Conservation (phyloP, 805 yeast genomes). For the Saccharomycopsis amapae region DNA sequence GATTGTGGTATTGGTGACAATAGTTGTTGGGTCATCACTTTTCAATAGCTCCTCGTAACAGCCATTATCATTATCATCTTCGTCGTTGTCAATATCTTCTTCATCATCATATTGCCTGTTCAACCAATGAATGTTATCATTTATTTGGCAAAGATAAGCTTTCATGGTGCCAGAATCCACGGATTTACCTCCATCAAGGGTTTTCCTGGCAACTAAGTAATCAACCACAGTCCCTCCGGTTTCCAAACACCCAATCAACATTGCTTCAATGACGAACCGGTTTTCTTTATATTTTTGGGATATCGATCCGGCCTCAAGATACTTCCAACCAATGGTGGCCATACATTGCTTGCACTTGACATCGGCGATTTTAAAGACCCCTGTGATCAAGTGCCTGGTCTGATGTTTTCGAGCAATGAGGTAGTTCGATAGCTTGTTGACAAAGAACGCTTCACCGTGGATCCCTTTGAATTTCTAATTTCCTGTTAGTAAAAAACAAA, state of each 20-base stretch:
- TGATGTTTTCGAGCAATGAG: conserved; percentile 25
- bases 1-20: background rate
- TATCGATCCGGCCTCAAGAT: conserved; percentile 38
- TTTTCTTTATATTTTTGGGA: conserved; percentile 56
- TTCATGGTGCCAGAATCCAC: too few relatives aligned
- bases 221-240: too few relatives aligned
- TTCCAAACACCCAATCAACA: too few relatives aligned
- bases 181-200: too few relatives aligned
- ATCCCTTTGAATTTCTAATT: conserved; percentile 14
- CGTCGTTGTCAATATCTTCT: too few relatives aligned
- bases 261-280: conserved; percentile 28
- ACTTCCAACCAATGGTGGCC: conserved; percentile 56
- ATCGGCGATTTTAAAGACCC: conserved; percentile 50
- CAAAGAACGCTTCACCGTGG: conserved; percentile 19
- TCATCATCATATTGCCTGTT: too few relatives aligned
- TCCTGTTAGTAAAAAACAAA: background rate
- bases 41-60: too few relatives aligned
- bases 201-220: too few relatives aligned
- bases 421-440: conserved; percentile 11
- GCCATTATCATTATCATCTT: too few relatives aligned
- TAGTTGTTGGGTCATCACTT: background rate
- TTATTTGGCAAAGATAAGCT: too few relatives aligned
- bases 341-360: conserved; percentile 49
- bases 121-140: too few relatives aligned
- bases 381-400: conserved; percentile 49